Evolutionary conservation across 129 eudicot species (phyloP), one percentile per base, ranked within the genome.

Genomic region (Apium graveolens): DNA sequence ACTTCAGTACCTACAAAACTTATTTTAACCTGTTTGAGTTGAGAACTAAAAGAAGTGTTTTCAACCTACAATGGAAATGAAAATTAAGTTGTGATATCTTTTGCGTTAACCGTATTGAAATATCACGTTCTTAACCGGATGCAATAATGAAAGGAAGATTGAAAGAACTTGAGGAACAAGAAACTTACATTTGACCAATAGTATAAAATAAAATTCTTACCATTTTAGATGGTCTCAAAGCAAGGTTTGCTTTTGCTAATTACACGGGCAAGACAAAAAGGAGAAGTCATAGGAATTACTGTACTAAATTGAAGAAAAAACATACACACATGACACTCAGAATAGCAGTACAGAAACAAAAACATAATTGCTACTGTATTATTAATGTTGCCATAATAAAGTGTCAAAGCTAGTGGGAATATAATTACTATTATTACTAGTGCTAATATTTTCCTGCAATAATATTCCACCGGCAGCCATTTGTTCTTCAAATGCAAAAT

Each of bases 331-430:
- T 55, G 65, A 55, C 65, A 55, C 32, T 9, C 32, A n/a, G 32
- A 57, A 11, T 57, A 57, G 32, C 66, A 57, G 10, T 24, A 8
- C 10, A 9, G 66, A 57, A n/a, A 57, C 66, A 29, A 68, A 68
- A 29, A 68, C 41, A 12, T 68, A 31, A 13, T 29, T 68, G 42
- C n/a, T 18, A n/a, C n/a, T n/a, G n/a, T n/a, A 32, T 71, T 17
- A 86, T 82, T 74, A 84, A 86, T 87, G 86, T 80, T 81, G 85
- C 92, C 96, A 88, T 74, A 88, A 86, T 43, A 83, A 74, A n/a
- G 84, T 76, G 60, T 86, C 92, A 44, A 86, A 86, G 66, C 66
- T 57, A 57, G 66, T 57, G 82, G 86, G 75, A 57, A 75, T 80
- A 24, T 83, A 78, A 68, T 78, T 65, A 51, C 73, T 74, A 80